Percentiles rank a stretch among this genome's conserved stretches.
These are phyloP conservation scores for Saccharomycopsis phalli DNA, from an alignment of 1,139 yeast species.

Conservation along the genomic window DNA sequence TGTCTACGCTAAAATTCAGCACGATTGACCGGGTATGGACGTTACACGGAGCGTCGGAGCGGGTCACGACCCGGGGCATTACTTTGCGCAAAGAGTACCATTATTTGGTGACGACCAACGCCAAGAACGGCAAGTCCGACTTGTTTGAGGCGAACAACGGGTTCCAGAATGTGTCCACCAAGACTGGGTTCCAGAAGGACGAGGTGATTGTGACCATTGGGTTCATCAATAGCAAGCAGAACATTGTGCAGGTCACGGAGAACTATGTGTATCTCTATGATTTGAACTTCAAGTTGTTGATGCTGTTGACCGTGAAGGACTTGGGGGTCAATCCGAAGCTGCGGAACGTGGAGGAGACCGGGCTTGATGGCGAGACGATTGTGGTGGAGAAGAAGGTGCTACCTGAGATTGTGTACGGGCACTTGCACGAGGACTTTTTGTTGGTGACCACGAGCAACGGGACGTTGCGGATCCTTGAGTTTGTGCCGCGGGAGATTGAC, in stretches of 20 bases:
- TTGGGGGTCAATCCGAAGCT: conserved; percentile 31
- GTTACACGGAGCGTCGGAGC: conserved; percentile 24
- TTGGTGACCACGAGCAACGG: conserved; percentile 49
- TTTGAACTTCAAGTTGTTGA: conserved; percentile 42
- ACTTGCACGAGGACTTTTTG: conserved; percentile 41
- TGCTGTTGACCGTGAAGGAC: conserved; percentile 32
- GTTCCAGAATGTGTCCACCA: conserved; percentile 49
- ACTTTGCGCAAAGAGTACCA: conserved; percentile 35
- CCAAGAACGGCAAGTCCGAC: conserved; percentile 53
- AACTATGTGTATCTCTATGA: conserved; percentile 59
- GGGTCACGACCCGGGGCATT: conserved; percentile 25
- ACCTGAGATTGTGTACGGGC: conserved; percentile 45
- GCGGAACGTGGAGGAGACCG: conserved; percentile 22
- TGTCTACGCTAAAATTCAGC: conserved; percentile 64
- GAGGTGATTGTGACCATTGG: conserved; percentile 63
- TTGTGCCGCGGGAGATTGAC: conserved; percentile 23
- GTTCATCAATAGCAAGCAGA: conserved; percentile 47
- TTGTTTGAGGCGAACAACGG: conserved; percentile 63
- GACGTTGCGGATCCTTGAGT: conserved; percentile 40
- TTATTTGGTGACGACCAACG: conserved; percentile 69
- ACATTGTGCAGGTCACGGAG: conserved; percentile 68
- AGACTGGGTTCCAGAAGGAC: conserved; percentile 55
- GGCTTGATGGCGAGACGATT: conserved; percentile 13
- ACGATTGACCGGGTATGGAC: conserved; percentile 76
- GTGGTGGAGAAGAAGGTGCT: conserved; percentile 16